phyloP scores from a whole-genome alignment of 2,329 filamentous ascomycete species.

The Xylaria sp. region DNA sequence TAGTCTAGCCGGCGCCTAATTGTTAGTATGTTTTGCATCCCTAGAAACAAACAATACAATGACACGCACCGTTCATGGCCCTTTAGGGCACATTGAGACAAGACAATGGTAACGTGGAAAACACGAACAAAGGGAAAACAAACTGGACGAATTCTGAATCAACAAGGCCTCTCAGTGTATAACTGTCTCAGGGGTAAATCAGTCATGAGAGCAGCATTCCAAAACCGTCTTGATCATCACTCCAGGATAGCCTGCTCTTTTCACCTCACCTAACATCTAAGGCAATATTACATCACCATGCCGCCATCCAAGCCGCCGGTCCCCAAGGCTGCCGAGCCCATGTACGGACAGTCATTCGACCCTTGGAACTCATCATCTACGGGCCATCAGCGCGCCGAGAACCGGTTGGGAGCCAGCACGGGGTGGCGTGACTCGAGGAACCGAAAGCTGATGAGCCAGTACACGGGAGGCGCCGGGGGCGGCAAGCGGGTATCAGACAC shows the following conservation, averaged over 20 bases:
- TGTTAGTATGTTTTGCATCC: constrained; percentile 7
- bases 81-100: constrained; percentile 20
- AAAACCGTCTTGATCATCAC: background rate
- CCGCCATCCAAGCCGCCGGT: constrained; percentile 39
- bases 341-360: constrained; percentile 64
- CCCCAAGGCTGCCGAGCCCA: constrained; percentile 55
- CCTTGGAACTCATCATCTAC: constrained; percentile 79
- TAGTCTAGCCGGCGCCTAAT: background rate
- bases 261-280: constrained; percentile 14
- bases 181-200: constrained; percentile 9
- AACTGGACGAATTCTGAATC: background rate
- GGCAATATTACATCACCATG: constrained; percentile 36
- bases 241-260: constrained; percentile 9
- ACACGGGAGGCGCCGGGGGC: constrained; percentile 66
- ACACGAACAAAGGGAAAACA: background rate
- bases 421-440: constrained; percentile 78
- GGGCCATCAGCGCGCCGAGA: constrained; percentile 83
- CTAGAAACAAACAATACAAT: constrained; percentile 23
- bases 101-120: constrained; percentile 14
- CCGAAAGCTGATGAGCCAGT: constrained; percentile 77
- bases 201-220: constrained; percentile 27
- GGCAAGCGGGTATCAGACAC: constrained; percentile 71
- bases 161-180: constrained; percentile 2
- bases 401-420: constrained; percentile 65
- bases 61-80: background rate